Conservation (phyloP, 2,329 filamentous ascomycete species). For the Alternaria brassicae region DNA sequence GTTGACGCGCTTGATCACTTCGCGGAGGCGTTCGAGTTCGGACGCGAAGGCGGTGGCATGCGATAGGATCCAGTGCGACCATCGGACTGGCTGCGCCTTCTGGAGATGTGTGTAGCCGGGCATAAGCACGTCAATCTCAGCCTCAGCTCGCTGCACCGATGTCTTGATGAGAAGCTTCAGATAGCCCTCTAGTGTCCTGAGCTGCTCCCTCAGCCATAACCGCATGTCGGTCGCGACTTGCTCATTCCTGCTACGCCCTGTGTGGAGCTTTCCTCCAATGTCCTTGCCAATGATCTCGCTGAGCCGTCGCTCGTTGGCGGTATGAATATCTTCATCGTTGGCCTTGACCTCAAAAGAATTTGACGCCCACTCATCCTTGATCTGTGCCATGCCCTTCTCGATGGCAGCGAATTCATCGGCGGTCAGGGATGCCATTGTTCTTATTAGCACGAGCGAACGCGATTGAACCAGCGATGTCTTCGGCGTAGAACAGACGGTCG, state of each 20-base stretch:
- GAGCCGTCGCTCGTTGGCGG: slow-evolving; percentile 60
- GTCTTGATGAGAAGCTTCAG: slow-evolving; percentile 75
- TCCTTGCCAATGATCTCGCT: slow-evolving; percentile 88
- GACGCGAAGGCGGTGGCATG: slow-evolving; percentile 74
- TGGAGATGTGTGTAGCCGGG: slow-evolving; percentile 90
- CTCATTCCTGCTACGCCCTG: slow-evolving; percentile 85
- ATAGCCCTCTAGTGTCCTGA: slow-evolving; percentile 72
- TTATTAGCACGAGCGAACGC: slow-evolving; percentile 82
- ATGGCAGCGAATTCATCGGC: slow-evolving; percentile 76
- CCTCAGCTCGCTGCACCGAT: slow-evolving; percentile 71
- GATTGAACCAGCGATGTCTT: slow-evolving; percentile 81
- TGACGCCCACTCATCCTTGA: slow-evolving; percentile 59
- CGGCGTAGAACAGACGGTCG: slow-evolving; percentile 77
- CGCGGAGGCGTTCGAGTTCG: slow-evolving; percentile 78
- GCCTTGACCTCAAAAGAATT: slow-evolving; percentile 57
- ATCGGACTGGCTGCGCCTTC: slow-evolving; percentile 80
- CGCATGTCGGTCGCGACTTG: slow-evolving; percentile 91
- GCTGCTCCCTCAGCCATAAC: slow-evolving; percentile 80
- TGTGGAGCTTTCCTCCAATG: slow-evolving; percentile 87
- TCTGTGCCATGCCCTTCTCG: slow-evolving; percentile 70
- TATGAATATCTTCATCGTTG: slow-evolving; percentile 63
- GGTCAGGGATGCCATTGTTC: slow-evolving; percentile 75
- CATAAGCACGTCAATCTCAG: slow-evolving; percentile 80
- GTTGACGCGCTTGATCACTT: slow-evolving; percentile 78
- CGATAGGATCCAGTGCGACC: slow-evolving; percentile 81